These are phyloP conservation scores for Fraxinus sp. DNA, from an alignment of 305 asterid genomes.

Conservation along the genomic window DNA sequence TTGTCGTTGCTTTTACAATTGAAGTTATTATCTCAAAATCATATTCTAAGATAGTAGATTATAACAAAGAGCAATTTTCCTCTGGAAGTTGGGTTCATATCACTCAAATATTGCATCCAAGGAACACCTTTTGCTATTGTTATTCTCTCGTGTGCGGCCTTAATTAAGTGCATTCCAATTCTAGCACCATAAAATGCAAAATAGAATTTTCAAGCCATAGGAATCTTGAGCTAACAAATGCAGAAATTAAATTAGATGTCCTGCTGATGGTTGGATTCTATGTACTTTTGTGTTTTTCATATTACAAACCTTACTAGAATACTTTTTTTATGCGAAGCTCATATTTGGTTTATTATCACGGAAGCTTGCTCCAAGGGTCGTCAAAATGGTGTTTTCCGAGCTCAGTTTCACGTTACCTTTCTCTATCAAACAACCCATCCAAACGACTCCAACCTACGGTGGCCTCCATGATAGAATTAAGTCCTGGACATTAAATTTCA, in stretches of 20 bases:
- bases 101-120: background rate
- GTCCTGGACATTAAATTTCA: no score
- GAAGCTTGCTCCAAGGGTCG: no score
- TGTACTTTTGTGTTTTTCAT: background rate
- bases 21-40: background rate
- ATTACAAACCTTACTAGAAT: background rate
- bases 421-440: no score
- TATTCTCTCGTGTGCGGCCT: background rate
- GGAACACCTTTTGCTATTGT: background rate
- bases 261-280: background rate
- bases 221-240: background rate
- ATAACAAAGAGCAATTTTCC: background rate
- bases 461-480: no score
- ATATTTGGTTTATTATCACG: background rate
- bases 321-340: background rate
- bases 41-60: background rate
- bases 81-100: background rate
- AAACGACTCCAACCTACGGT: no score
- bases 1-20: background rate
- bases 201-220: background rate
- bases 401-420: no score
- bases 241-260: background rate
- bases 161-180: background rate
- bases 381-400: no score
- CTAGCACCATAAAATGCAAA: background rate